These are phyloP conservation scores for Pseudogymnoascus sp. DNA, from an alignment of 2,329 filamentous ascomycete genomes.

Conservation along the genomic window DNA sequence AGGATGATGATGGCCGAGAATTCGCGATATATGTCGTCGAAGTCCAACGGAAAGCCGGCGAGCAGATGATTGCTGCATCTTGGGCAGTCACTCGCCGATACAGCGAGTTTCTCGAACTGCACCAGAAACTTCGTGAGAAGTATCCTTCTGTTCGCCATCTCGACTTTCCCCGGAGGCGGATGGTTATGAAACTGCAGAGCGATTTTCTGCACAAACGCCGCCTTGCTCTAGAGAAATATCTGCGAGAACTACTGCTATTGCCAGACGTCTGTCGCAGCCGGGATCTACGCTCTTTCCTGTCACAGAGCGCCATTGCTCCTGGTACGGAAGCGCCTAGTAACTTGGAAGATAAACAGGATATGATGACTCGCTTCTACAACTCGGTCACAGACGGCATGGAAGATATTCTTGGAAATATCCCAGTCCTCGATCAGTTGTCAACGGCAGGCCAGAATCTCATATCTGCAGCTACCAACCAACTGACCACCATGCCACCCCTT, in stretches of 20 bases:
- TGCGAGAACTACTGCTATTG: conserved; percentile 73
- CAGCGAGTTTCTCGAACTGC: conserved; percentile 92
- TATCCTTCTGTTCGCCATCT: conserved; percentile 85
- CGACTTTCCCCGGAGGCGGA: conserved; percentile 84
- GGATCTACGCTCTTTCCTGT: conserved; percentile 86
- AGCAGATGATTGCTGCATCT: conserved; percentile 92
- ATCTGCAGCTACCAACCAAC: conserved; percentile 63
- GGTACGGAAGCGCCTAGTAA: conserved; percentile 48
- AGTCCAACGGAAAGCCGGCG: conserved; percentile 81
- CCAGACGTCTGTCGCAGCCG: conserved; percentile 92
- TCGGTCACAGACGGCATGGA: conserved; percentile 98
- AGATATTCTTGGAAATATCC: conserved; percentile 92
- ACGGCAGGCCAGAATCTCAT: conserved; percentile 87
- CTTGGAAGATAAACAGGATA: conserved; percentile 67
- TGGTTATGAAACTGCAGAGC: conserved; percentile 94
- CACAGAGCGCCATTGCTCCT: conserved; percentile 71
- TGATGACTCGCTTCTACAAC: conserved; percentile 91
- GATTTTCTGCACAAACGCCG: conserved; percentile 91
- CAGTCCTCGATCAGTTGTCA: conserved; percentile 89
- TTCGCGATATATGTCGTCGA: conserved; percentile 92
- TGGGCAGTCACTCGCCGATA: conserved; percentile 93
- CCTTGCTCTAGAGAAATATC: conserved; percentile 75
- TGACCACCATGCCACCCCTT: conserved; percentile 49
- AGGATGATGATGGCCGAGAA: conserved; percentile 86
- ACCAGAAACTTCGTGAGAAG: conserved; percentile 76